Conservation (phyloP, 2,329 filamentous ascomycete species). For the Xylaria sp. region DNA sequence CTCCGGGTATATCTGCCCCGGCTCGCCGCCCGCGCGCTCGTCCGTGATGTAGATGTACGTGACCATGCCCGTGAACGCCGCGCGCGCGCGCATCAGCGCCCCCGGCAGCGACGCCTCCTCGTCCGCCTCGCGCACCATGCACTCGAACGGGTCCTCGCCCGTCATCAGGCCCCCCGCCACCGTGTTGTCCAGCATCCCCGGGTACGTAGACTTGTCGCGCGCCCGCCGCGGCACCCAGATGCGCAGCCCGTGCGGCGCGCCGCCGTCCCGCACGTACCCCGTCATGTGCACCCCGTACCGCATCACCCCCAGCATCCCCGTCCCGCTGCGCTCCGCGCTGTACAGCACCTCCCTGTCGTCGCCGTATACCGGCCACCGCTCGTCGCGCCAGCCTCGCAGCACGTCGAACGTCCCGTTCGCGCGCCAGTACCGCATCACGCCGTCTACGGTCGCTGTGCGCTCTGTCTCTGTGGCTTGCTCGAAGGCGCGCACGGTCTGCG, state of each 20-base stretch:
- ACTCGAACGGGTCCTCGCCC: constrained; percentile 80
- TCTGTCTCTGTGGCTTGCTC: constrained; percentile 61
- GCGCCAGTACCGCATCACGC: constrained; percentile 71
- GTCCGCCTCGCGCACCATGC: constrained; percentile 80
- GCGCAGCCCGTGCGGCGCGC: constrained; percentile 62
- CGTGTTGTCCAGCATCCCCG: constrained; percentile 92
- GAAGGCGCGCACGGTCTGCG: constrained; percentile 69
- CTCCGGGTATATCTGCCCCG: constrained; percentile 84
- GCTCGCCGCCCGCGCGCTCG: constrained; percentile 77
- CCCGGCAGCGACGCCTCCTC: constrained; percentile 87
- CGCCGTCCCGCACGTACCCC: constrained; percentile 64
- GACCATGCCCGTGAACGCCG: constrained; percentile 69
- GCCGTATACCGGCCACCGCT: constrained; percentile 81
- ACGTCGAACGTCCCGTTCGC: constrained; percentile 74
- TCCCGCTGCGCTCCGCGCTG: constrained; percentile 77
- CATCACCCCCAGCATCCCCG: constrained; percentile 74
- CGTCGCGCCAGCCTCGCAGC: constrained; percentile 78
- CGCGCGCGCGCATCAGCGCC: constrained; percentile 65
- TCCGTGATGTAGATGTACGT: constrained; percentile 87
- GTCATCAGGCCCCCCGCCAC: constrained; percentile 84
- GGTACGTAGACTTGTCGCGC: constrained; percentile 81
- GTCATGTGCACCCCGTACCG: constrained; percentile 85
- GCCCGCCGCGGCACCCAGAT: constrained; percentile 86
- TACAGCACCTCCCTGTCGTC: constrained; percentile 67
- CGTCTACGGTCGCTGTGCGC: constrained; percentile 62